These are phyloP conservation scores for Leishmania amazonensis DNA, from an alignment of 208 protist genomes.

Conservation along the genomic window DNA sequence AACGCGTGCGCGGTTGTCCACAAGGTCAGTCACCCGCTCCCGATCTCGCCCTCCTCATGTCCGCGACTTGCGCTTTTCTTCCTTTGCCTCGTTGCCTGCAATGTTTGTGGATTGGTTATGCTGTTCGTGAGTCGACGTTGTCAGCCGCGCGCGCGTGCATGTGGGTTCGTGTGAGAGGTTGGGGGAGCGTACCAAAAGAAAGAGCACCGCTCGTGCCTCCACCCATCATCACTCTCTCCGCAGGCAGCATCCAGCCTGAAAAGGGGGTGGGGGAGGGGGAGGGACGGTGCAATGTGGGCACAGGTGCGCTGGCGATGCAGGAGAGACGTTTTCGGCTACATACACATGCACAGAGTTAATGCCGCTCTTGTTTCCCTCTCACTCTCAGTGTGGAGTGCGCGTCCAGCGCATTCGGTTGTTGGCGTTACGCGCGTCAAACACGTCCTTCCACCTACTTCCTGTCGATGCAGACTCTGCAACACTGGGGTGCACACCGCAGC, in stretches of 20 bases:
- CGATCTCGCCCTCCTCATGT: background rate
- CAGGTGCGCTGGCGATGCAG: background rate
- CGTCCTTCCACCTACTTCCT: conserved; percentile 12
- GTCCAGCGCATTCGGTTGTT: conserved; percentile 53
- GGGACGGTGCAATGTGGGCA: background rate
- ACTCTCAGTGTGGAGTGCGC: background rate
- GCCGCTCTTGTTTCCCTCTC: background rate
- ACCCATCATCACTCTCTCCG: background rate
- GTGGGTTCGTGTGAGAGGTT: background rate
- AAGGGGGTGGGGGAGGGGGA: background rate
- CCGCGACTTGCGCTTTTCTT: background rate
- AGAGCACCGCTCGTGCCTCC: background rate
- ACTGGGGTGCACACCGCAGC: conserved; percentile 12
- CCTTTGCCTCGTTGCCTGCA: background rate
- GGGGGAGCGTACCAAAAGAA: background rate
- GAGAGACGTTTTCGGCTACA: background rate
- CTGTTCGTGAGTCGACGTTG: background rate
- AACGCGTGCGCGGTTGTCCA: background rate
- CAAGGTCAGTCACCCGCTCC: background rate
- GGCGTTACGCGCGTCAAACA: conserved; percentile 45
- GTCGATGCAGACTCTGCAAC: background rate
- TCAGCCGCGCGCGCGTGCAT: background rate
- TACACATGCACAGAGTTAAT: background rate
- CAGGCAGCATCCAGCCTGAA: background rate
- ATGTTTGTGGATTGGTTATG: background rate